These are phyloP conservation scores for Citrullus mucosospermus DNA, from an alignment of 306 rosid species.

Conservation along the genomic window DNA sequence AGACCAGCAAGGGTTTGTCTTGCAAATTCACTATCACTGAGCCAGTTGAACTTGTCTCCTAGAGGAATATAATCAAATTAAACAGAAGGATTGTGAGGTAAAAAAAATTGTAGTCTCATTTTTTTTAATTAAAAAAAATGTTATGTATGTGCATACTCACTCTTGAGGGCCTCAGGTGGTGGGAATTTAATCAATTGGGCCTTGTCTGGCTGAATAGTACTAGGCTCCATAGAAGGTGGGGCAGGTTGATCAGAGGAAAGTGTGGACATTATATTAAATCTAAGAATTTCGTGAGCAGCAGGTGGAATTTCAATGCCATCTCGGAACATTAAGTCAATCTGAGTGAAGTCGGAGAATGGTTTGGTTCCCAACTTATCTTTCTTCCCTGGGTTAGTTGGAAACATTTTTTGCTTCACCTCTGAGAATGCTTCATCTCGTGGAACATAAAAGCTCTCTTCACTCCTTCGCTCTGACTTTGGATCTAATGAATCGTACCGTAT, in stretches of 20 bases:
- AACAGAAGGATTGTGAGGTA: not conserved
- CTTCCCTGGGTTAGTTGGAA: not conserved
- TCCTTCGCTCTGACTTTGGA: conserved; percentile 29
- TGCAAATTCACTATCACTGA: conserved; percentile 60
- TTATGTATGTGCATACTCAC: not conserved
- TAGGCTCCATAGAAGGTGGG: not conserved
- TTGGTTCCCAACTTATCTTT: not conserved
- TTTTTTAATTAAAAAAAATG: no score
- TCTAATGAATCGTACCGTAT: conserved; percentile 11
- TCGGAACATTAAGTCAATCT: not conserved
- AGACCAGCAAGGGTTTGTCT: conserved; percentile 87
- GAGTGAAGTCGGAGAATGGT: not conserved
- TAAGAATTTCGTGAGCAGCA: not conserved
- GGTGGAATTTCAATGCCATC: not conserved
- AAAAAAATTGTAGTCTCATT: no score
- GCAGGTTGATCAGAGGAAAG: not conserved
- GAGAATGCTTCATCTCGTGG: conserved; percentile 60
- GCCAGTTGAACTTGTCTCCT: conserved; percentile 85
- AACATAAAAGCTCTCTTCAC: conserved; percentile 25
- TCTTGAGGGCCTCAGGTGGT: not conserved
- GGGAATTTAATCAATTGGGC: not conserved
- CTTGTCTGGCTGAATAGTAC: not conserved
- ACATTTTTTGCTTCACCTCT: conserved; percentile 34
- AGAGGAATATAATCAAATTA: not conserved
- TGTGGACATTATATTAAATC: not conserved